Evolutionary conservation across 352 stramenopile genomes (phyloP), one percentile per base, ranked within the genome.

Genomic region (Phytophthora fragariae): DNA sequence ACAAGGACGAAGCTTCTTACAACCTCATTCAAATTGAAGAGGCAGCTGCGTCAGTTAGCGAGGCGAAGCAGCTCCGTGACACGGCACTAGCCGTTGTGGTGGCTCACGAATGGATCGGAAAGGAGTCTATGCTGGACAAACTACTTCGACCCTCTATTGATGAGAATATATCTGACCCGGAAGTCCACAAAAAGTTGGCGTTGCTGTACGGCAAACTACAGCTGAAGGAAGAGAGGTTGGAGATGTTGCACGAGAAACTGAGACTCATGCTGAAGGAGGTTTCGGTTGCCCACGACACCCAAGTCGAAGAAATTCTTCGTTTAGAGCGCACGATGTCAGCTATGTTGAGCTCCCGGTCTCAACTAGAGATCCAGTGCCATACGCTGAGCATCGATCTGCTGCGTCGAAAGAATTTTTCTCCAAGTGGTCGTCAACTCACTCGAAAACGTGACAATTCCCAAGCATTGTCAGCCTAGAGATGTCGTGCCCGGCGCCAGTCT

Each of bases 321-420:
- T n/a, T 56, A 31, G 8, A 8, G 21, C 21, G 11, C 19, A 31
- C 10, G 12, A 17, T 31, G 17, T 56, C 49, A 56, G 10, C 5
- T 1, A 19, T 7, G 11, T 17, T 56, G 10, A n/a, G 12, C 4
- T 17, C 49, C 4, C n/a, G n/a, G 11, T 56, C 49, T 56, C n/a
- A 31, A 31, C 21, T 56, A 7, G 49, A 56, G 49, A 56, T 33
- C 21, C 49, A 56, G 19, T 56, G 49, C 21, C 49, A 56, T 35
- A 35, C 21, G 8, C 10, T 56, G 49, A 56, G 49, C 12, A 11
- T 56, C 49, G 17, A 56, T 15, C 21, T 56, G 49, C 49, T 56
- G 17, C 44, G 8, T n/a, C 12, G 39, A 17, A n/a, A 7, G 14
- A 47, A 47, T 7, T 24, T 3, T 21, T 21, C 19, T 21, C 19